These are phyloP conservation scores for Murraya paniculata DNA, from an alignment of 345 rosid species.

Conservation along the genomic window DNA sequence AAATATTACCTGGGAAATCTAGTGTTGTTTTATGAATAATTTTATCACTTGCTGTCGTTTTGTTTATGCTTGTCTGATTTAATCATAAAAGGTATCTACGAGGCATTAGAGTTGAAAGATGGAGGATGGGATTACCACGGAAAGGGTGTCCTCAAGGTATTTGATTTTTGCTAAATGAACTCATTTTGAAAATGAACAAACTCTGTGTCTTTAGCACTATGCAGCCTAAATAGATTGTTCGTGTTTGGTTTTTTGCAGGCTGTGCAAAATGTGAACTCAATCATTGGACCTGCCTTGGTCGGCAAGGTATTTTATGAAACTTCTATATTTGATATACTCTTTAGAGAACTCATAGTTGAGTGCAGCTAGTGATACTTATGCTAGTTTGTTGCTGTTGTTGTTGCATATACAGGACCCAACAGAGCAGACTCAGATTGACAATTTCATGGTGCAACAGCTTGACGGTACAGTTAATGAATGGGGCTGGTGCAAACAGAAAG, in stretches of 20 bases:
- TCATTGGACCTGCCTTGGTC: constrained; percentile 61
- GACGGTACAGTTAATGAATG: constrained; percentile 76
- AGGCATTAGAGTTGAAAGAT: constrained; percentile 65
- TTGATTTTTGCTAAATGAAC: not conserved
- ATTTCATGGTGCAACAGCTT: constrained; percentile 65
- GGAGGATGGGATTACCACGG: constrained; percentile 71
- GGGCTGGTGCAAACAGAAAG: constrained; percentile 89
- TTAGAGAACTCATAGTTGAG: too few species aligned
- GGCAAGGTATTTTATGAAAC: constrained; percentile 48
- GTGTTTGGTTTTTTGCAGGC: constrained; percentile 32
- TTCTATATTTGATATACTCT: not conserved
- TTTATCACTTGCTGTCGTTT: not conserved
- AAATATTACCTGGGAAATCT: not conserved
- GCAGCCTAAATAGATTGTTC: not conserved
- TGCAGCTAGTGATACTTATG: not conserved
- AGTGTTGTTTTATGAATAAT: not conserved
- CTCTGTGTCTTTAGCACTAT: not conserved
- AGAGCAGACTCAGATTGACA: constrained; percentile 51
- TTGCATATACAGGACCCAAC: constrained; percentile 49
- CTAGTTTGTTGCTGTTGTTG: not conserved
- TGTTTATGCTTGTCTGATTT: not conserved
- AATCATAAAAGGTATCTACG: constrained; percentile 47
- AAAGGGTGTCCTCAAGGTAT: constrained; percentile 67
- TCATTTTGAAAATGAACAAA: not conserved
- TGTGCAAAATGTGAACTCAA: constrained; percentile 53